Base-by-base conservation (phyloP, 495 filamentous ascomycete species). In the Daldinia vernicosa region DNA sequence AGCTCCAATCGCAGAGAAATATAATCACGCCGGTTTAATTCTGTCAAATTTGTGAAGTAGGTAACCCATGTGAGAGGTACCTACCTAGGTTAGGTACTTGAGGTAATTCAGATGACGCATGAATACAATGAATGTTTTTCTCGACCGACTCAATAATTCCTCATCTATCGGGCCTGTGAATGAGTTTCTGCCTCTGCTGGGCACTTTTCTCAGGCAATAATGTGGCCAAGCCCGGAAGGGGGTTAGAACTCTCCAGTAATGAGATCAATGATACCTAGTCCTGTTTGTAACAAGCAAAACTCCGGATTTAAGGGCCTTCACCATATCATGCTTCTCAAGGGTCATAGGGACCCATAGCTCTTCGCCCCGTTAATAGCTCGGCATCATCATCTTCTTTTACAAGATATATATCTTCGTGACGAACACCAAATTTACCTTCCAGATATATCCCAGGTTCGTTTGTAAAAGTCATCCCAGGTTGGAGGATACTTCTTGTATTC, bases 381-480 rank as follows among this genome's bases (percentile, higher is more conserved):
- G 84, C 79, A 45, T 83, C 81, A 1, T 75, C 81, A 39, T 81
- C 69, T 43, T 82, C 81, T 51, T 66, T 82, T 1, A 88, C 80
- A 6, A 87, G 76, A 61, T 84, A 80, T 2, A 87, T 74, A 70
- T 87, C 85, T 71, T 87, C 85, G 76, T 86, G 83, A 32, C 86
- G 77, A 5, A 87, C 84, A 11, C 85, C 85, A 72, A 88, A 87
- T 64, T 84, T 80, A 12, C 81, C 80, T 14, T 81, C 77, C 6
- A 88, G 70, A 67, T 89, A 87, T 24, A 87, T 80, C 0, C 86
- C 86, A 4, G 86, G 85, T 76, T 88, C 87, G 19, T 81, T 82
- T 0, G 87, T 87, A 66, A 87, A 87, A 0, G 79, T 75, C 86
- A 88, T 89, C 0, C 86, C 85, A 1, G 79, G 76, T 45, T 77